Evolutionary conservation across 2,329 filamentous ascomycete species (phyloP).

Genomic region (Colletotrichum tabaci): DNA sequence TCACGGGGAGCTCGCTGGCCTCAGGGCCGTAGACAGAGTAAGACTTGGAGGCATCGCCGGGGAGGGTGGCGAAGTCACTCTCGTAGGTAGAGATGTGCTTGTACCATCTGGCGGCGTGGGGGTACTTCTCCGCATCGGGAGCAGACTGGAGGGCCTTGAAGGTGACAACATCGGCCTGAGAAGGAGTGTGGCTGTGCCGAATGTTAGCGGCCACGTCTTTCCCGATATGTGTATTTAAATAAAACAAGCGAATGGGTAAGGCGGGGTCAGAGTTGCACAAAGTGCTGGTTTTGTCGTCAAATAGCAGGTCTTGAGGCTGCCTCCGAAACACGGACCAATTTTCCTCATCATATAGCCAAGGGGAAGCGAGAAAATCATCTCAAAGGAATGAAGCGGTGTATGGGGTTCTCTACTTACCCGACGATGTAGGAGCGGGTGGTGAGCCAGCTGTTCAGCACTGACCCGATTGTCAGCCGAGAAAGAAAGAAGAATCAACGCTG

Average conservation of each 20-base stretch:
- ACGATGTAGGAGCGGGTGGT: conserved; percentile 84
- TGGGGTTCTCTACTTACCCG: conserved; percentile 74
- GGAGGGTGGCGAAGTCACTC: conserved; percentile 90
- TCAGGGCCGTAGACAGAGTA: conserved; percentile 95
- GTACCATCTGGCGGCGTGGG: conserved; percentile 97
- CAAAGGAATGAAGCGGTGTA: conserved; percentile 1
- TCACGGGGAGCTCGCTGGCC: conserved; percentile 80
- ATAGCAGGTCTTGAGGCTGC: conserved; percentile 91
- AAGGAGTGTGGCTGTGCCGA: conserved; percentile 71
- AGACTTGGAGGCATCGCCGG: conserved; percentile 91
- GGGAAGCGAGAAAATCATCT: conserved; percentile 2
- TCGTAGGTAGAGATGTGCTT: conserved; percentile 97
- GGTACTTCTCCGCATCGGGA: conserved; percentile 89
- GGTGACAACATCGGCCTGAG: conserved; percentile 95
- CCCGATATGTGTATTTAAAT: conserved; percentile 4
- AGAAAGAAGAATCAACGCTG: conserved; percentile 43
- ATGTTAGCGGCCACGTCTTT: conserved; percentile 30
- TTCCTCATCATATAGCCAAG: conserved; percentile 78
- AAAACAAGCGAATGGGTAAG: conserved; percentile 20
- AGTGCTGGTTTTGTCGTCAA: conserved; percentile 82
- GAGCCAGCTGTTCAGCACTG: conserved; percentile 81
- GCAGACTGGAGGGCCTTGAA: conserved; percentile 89
- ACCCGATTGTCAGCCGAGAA: conserved; percentile 49
- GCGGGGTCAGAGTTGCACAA: conserved; percentile 79
- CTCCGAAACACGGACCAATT: conserved; percentile 97